Evolutionary conservation across 495 filamentous ascomycete genomes (phyloP), one percentile per base, ranked within the genome.

Genomic region (Neurospora cerealis): DNA sequence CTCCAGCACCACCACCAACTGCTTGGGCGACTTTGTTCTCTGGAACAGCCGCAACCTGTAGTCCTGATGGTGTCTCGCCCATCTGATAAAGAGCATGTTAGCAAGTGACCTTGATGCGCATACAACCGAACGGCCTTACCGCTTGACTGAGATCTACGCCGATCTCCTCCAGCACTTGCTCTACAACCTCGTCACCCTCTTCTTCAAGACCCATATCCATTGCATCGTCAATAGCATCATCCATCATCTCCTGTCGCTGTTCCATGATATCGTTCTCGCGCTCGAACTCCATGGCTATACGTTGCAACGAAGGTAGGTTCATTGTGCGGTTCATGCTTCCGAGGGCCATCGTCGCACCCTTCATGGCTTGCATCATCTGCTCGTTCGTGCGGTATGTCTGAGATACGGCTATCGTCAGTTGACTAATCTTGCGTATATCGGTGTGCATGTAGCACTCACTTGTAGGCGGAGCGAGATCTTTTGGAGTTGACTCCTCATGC

Each of bases 321-420:
- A 99, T 98, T 70, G 92, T 92, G 48, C 91, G 88, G 81, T 99
- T 99, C 96, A 99, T 99, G 81, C 91, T 95, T 13, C 94, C 93
- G 17, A 99, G 87, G 3, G 97, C 89, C 79, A 91, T 88, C 0
- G 96, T 98, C 5, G 96, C 96, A 70, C 96, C 96, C 80, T 97
- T 98, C 96, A 98, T 99, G 6, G 94, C 95, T 80, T 97, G 93
- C 94, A 97, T 97, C 96, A 99, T 99, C 83, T 97, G 94, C 81
- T 99, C 96, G 83, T 99, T 98, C 77, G 94, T 97, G 69, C 96
- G 90, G 44, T 98, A 94, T 41, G 96, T 98, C 91, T 97, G 75
- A 32, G 41, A n/a, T 69, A 48, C 38, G 39, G 71, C 69, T 17
- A 76, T 60, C 54, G 42, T 75, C 42, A 77, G 71, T 44, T 44